Base-by-base conservation (phyloP, 2,329 filamentous ascomycete species). In the Leptographium lundbergii region DNA sequence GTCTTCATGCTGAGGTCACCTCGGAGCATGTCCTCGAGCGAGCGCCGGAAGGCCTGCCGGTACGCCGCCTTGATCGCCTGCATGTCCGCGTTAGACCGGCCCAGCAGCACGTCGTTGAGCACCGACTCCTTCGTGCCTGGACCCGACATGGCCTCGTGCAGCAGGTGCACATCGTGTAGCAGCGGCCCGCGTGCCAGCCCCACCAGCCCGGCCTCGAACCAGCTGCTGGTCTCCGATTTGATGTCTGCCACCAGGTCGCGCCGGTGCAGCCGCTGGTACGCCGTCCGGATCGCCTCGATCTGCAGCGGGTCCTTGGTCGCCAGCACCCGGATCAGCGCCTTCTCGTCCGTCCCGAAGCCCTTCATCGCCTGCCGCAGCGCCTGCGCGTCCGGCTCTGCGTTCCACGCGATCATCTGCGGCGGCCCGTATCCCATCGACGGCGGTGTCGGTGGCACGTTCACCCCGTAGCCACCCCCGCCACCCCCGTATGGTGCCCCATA, bases 1-100 rank as follows among this genome's bases (percentile, higher is more conserved):
- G 92, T 96, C 73, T 94, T 94, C 71, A 88, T 81, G 64, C 87
- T 92, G 24, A 97, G 75, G 65, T 97, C 92, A 24, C 80, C 81
- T 64, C 83, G 84, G 63, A 97, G 82, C 58, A 88, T 87, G 14
- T 77, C 74, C 66, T 91, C 86, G 1, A 97, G 80, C 19, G 79
- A 77, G 24, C 79, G 79, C 45, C 77, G 75, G 74, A 86, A 91
- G 0, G 80, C 82, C 19, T 80, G 79, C 52, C 85, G 79, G 70
- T 95, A 97, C 22, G 84, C 81, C 54, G 77, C 72, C 74, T 95
- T 95, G 77, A 99, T 96, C 47, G 89, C 89, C 58, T 82, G 80
- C 47, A 99, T 77, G 66, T 97, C 92, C 39, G 91, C 90, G 67
- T 97, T 97, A 42, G 85, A 88, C 42, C 92, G 82, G 10, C 85